These are phyloP conservation scores for Euptelea pleiosperma DNA, from an alignment of 164 flowering plant species.

Conservation along the genomic window DNA sequence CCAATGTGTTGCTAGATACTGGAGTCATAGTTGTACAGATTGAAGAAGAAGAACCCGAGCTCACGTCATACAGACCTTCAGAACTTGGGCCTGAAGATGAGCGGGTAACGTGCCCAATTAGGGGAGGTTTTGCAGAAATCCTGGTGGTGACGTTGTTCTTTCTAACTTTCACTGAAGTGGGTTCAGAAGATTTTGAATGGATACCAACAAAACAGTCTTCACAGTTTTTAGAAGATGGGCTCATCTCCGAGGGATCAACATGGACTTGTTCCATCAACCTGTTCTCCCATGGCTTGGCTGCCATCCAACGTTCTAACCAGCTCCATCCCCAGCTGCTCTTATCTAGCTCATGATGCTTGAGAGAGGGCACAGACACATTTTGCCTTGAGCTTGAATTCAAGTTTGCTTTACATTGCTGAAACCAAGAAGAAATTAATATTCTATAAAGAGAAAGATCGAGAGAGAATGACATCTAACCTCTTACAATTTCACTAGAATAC, in stretches of 20 bases:
- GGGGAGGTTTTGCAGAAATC: conserved; percentile 78
- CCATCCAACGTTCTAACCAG: conserved; percentile 99
- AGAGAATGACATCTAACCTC: background rate
- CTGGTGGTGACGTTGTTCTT: conserved; percentile 73
- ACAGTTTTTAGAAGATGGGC: conserved; percentile 42
- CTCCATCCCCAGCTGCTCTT: conserved; percentile 94
- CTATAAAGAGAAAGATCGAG: background rate
- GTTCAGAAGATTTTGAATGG: conserved; percentile 44
- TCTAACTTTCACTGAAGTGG: conserved; percentile 48
- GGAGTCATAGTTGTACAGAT: conserved; percentile 74
- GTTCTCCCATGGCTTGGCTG: conserved; percentile 95
- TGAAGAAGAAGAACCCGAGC: conserved; percentile 77
- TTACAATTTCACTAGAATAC: conserved; percentile 20
- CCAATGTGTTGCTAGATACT: conserved; percentile 54
- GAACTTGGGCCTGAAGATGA: conserved; percentile 83
- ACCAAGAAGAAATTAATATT: background rate
- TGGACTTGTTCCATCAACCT: conserved; percentile 71
- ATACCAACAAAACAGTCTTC: conserved; percentile 20
- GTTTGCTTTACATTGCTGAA: conserved; percentile 68
- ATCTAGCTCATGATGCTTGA: conserved; percentile 50
- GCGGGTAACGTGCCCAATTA: conserved; percentile 35
- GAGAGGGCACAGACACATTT: conserved; percentile 22
- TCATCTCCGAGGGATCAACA: conserved; percentile 30
- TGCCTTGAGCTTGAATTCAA: conserved; percentile 27
- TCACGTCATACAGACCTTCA: conserved; percentile 63